Percentiles rank a stretch among this genome's conserved stretches.
Conservation (phyloP, 139 green algal genomes). For the Auxenochlorella pyrenoidosa region DNA sequence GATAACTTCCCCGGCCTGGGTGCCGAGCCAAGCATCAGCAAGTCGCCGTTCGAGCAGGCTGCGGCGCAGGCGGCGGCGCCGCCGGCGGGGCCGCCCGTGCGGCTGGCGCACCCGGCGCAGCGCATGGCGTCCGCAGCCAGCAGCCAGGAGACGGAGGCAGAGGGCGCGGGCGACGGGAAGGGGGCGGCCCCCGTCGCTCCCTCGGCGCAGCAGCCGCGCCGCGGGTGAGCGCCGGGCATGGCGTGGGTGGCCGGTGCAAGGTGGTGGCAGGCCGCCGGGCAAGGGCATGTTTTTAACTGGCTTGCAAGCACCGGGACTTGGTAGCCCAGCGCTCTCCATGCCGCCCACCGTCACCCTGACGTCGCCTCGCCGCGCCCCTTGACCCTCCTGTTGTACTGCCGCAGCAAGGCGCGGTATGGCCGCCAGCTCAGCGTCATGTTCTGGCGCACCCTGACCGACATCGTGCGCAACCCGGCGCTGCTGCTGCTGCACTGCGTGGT, state of each 20-base stretch:
- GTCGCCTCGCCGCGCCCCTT: no score
- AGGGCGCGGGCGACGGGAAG: neutral
- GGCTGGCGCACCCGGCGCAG: neutral
- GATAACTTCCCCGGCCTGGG: neutral
- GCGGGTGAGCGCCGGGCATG: neutral
- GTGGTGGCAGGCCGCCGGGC: no score
- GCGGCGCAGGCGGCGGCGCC: neutral
- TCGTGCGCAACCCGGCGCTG: conserved; percentile 78
- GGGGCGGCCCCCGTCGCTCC: neutral
- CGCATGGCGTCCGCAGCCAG: neutral
- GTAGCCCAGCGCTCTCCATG: no score
- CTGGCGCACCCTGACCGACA: conserved; percentile 77
- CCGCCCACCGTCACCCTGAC: no score
- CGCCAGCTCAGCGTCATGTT: conserved; percentile 74
- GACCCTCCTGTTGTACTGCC: neutral
- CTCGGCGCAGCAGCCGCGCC: neutral
- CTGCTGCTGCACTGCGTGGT: conserved; percentile 69
- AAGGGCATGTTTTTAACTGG: no score
- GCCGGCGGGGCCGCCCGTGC: neutral
- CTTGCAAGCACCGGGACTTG: no score
- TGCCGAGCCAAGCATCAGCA: neutral
- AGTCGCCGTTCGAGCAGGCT: neutral
- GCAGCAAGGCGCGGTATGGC: conserved; percentile 18
- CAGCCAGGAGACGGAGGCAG: neutral
- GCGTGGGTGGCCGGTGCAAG: no score